Base-by-base conservation (phyloP, 169 alveolate species). In the Babesia ovis region DNA sequence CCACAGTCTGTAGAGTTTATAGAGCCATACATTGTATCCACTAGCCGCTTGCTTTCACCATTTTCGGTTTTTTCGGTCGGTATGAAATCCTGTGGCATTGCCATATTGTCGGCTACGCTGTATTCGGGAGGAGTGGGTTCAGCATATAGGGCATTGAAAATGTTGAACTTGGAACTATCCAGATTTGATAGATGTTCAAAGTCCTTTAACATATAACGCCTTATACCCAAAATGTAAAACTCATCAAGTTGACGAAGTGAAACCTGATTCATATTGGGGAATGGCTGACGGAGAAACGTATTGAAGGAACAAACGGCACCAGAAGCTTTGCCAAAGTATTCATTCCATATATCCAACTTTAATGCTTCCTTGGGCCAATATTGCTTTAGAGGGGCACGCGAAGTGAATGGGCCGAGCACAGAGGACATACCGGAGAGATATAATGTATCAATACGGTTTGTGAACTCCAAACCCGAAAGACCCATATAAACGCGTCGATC, bases 181-280 rank as follows among this genome's bases (percentile, higher is more conserved):
- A 58, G 39, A 25, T 57, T 54, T 0, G 86, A 23, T 0, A 69
- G 22, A 46, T 70, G 75, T 46, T 79, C 75, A 23, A 31, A 79
- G 31, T 79, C 86, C 32, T 60, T 68, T 22, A 66, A 64, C 0
- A 79, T 37, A 50, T 11, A 79, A 25, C 55, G 64, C 31, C 77
- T 31, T 34, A 50, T 32, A n/a, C 70, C 70, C 12, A 69, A 1
- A 12, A 79, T 35, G 60, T 79, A 79, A 18, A 69, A 58, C 25
- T 69, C 86, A 23, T 79, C 83, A 48, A 61, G 37, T 16, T 39
- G 57, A 16, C 77, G 64, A 20, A 68, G 41, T 25, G 86, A 79
- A 22, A 54, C 66, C 59, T 53, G 76, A 2, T n/a, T 62, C 51
- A 31, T 9, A 23, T 27, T 11, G 23, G 83, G 83, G 1, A 72